Evolutionary conservation across 2,329 filamentous ascomycete genomes (phyloP).

Genomic region (Botrytis aclada): DNA sequence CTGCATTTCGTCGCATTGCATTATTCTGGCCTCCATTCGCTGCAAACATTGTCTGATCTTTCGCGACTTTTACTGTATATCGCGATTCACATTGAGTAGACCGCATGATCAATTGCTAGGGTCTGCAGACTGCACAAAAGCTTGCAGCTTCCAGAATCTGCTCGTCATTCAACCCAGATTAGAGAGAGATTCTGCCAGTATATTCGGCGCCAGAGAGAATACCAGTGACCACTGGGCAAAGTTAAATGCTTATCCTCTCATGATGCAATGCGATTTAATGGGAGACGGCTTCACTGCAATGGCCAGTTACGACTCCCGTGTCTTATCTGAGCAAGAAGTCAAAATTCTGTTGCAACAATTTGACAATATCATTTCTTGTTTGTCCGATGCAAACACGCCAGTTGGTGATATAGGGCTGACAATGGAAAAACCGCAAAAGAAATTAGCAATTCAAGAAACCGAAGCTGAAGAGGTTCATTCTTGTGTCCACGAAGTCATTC

Average conservation of each 20-base stretch:
- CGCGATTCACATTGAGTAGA: not conserved
- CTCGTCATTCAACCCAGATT: conserved; percentile 18
- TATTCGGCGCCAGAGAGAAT: conserved; percentile 8
- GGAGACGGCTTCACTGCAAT: conserved; percentile 19
- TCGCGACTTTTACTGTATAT: not conserved
- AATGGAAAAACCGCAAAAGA: too few relatives aligned
- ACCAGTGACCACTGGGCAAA: conserved; percentile 13
- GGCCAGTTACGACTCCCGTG: conserved; percentile 18
- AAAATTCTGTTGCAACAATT: conserved; percentile 21
- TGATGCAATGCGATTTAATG: conserved; percentile 21
- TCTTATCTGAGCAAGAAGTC: conserved; percentile 18
- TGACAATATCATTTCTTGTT: conserved; percentile 9
- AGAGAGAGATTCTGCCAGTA: not conserved
- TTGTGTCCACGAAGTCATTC: conserved; percentile 29
- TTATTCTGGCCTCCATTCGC: not conserved
- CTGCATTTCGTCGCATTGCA: not conserved
- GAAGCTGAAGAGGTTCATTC: conserved; percentile 8
- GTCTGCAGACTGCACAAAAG: not conserved
- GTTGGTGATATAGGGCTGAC: conserved; percentile 25
- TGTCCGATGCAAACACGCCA: not conserved
- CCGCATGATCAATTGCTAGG: not conserved
- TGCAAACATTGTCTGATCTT: not conserved
- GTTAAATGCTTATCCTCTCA: conserved; percentile 25
- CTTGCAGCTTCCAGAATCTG: conserved; percentile 19
- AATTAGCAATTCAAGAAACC: not conserved